phyloP scores from a whole-genome alignment of 345 rosid genomes.

The Sapria himalayana region DNA sequence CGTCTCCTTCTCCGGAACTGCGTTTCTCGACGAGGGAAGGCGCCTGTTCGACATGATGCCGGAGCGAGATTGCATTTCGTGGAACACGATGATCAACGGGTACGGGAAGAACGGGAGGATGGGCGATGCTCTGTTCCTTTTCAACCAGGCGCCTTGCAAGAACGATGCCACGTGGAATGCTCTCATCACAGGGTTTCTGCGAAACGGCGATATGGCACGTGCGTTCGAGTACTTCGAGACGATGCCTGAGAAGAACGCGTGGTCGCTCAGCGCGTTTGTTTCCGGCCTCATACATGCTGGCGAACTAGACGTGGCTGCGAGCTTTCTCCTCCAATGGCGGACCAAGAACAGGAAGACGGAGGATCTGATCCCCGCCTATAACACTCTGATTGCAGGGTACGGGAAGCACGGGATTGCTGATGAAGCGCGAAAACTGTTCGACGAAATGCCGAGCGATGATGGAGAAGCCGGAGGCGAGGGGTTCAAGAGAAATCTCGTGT shows the following conservation, averaged over 20 bases:
- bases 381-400: constrained; percentile 62
- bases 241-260: constrained; percentile 32
- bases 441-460: constrained; percentile 19
- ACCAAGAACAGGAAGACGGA: constrained; percentile 10
- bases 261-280: constrained; percentile 35
- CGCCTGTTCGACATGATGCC: constrained; percentile 45
- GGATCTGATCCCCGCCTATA: constrained; percentile 35
- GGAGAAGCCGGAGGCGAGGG: constrained; percentile 8
- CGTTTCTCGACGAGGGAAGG: constrained; percentile 29
- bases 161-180: constrained; percentile 38
- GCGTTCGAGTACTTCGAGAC: constrained; percentile 26
- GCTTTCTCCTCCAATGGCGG: constrained; percentile 17
- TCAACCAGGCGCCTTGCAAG: constrained; percentile 28
- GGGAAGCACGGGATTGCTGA: constrained; percentile 34
- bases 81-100: constrained; percentile 71
- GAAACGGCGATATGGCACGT: constrained; percentile 21
- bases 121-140: constrained; percentile 28
- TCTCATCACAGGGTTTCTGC: constrained; percentile 40
- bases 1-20: constrained; percentile 21
- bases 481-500: constrained; percentile 30
- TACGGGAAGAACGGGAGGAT: constrained; percentile 38
- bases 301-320: constrained; percentile 35
- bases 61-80: constrained; percentile 29
- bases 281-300: constrained; percentile 41
- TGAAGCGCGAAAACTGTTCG: constrained; percentile 39